Evolutionary conservation across 257 asterid species (phyloP).

Genomic region (Prunella vulgaris): DNA sequence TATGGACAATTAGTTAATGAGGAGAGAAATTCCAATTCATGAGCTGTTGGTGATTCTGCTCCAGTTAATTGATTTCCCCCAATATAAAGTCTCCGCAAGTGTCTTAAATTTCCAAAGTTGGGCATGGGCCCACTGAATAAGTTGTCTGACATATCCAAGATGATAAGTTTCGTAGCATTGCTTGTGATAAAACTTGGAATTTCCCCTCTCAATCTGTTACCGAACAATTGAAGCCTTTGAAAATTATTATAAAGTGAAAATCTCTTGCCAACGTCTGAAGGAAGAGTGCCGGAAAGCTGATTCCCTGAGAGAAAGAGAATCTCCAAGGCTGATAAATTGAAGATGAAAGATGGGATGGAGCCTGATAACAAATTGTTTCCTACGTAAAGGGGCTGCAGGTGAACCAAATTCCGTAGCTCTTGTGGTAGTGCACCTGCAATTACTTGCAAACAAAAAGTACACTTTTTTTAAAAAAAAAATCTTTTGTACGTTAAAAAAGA

Average conservation of each 20-base stretch:
- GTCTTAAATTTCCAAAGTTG: background rate
- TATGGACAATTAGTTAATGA: background rate
- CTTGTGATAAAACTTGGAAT: background rate
- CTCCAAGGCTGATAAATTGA: constrained; percentile 8
- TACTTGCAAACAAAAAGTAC: too few species aligned
- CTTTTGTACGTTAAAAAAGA: too few species aligned
- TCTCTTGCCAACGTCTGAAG: background rate
- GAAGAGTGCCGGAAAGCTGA: background rate
- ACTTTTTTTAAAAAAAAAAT: too few species aligned
- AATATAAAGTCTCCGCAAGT: background rate
- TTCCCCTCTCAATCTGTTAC: background rate
- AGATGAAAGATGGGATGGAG: constrained; percentile 7
- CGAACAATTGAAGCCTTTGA: background rate
- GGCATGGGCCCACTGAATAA: background rate
- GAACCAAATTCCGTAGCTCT: too few species aligned
- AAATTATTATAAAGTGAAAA: constrained; percentile 1
- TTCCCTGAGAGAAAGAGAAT: background rate
- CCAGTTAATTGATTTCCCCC: background rate
- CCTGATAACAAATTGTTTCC: background rate
- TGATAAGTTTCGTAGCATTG: background rate
- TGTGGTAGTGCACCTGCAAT: too few species aligned
- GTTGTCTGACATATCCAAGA: background rate
- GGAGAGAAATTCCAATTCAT: background rate
- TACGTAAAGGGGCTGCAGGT: too few species aligned
- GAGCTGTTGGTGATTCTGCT: too few species aligned